A percentile compares a stretch with the other conserved stretches of the same genome.
Conservation (phyloP, 1,284 basidiomycete genomes). For the Rhizoctonia solani region DNA sequence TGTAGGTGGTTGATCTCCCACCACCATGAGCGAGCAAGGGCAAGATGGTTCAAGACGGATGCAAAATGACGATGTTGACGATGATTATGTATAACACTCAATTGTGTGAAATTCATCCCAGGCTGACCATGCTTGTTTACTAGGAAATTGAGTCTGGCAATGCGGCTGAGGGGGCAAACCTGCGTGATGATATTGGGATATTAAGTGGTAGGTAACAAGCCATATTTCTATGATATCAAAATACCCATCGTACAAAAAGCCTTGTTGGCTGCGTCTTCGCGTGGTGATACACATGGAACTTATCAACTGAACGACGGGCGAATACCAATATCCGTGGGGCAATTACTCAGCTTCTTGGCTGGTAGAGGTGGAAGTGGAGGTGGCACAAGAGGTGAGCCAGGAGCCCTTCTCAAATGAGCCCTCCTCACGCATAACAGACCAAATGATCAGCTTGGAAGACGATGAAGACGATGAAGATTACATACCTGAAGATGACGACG, state of each 20-base stretch:
- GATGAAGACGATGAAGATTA: constrained; percentile 39
- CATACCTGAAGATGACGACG: constrained; percentile 15
- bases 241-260: not conserved
- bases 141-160: not conserved
- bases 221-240: too few relatives aligned
- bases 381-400: not conserved
- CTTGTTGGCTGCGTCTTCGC: constrained; percentile 18
- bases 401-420: not conserved
- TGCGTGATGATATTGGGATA: constrained; percentile 5
- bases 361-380: too few relatives aligned
- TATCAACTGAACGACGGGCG: not conserved
- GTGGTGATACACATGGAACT: not conserved
- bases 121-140: not conserved
- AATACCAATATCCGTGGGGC: constrained; percentile 1
- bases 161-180: not conserved
- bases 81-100: constrained; percentile 20
- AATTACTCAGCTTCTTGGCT: constrained; percentile 9
- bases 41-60: not conserved
- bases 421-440: not conserved
- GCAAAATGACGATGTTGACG: not conserved
- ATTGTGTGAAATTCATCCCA: not conserved
- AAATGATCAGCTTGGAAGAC: constrained; percentile 39
- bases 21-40: not conserved
- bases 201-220: not conserved
- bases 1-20: not conserved